Evolutionary conservation across 176 grass and related monocot genomes (phyloP), one percentile per base, ranked within the genome.

Genomic region (Microstegium vimineum): DNA sequence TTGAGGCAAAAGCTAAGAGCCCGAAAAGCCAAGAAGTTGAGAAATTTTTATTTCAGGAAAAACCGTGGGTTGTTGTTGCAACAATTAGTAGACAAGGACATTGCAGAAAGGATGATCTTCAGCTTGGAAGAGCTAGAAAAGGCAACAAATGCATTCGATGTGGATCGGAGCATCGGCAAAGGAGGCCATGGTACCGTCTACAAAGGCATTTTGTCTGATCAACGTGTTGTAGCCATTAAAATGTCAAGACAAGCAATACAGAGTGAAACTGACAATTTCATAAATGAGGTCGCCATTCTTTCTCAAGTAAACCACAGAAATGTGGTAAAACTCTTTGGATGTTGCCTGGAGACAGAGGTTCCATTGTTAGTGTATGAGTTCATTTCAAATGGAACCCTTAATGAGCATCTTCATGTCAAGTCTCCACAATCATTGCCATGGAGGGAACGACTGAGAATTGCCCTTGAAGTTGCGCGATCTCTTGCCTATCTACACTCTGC

Each of bases 401-500:
- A 57, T 41, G 79, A 81, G 1, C 79, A 70, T 40, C 47, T 81
- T 32, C 49, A 71, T 60, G 66, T 60, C n/a, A 42, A 16, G 31
- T 38, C 75, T 63, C 25, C 47, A 36, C 40, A 34, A 8, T 72
- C 84, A 33, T 37, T 80, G 32, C 35, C 68, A 52, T 86, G 84
- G 84, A 52, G 27, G 51, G 56, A 46, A 11, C 57, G 84, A 31
- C n/a, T 80, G 13, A 80, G 84, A 18, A 80, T 86, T 7, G 51
- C 65, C 10, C 57, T 64, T 40, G 66, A 86, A 78, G 52, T 72
- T 33, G 51, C 67, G 6, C 26, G 67, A 54, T 68, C 67, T 36
- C 67, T 91, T 68, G 61, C 75, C 5, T 91, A 91, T 81, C 62
- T 91, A 14, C 89, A 87, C 66, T 87, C 85, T 22, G 61, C 85